Conservation (phyloP, 2,329 filamentous ascomycete genomes). For the Penicillium sp. region DNA sequence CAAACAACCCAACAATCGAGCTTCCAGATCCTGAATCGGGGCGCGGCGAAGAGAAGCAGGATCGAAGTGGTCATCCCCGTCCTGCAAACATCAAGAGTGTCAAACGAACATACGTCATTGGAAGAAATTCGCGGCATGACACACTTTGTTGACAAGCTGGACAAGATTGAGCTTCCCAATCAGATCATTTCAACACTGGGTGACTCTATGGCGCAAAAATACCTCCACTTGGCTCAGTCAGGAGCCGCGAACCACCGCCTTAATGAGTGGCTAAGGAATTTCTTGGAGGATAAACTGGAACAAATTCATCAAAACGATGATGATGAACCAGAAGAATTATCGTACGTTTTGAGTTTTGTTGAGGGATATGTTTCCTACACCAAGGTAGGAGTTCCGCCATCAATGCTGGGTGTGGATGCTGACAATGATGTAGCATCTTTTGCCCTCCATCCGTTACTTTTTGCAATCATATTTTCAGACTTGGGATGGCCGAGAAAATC, state of each 20-base stretch:
- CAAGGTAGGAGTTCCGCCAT: slow-evolving; percentile 28
- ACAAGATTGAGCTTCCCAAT: slow-evolving; percentile 73
- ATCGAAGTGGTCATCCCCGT: slow-evolving; percentile 54
- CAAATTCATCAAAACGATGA: slow-evolving; percentile 43
- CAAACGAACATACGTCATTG: slow-evolving; percentile 53
- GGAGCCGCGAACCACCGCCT: slow-evolving; percentile 42
- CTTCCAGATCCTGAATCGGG: slow-evolving; percentile 59
- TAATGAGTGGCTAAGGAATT: slow-evolving; percentile 38
- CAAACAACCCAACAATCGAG: slow-evolving; percentile 44
- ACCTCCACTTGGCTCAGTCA: slow-evolving; percentile 59
- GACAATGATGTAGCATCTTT: slow-evolving; percentile 26
- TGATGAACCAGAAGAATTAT: slow-evolving; percentile 34
- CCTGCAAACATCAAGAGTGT: slow-evolving; percentile 68
- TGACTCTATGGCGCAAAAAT: slow-evolving; percentile 73
- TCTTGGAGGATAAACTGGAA: slow-evolving; percentile 36
- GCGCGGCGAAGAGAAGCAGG: slow-evolving; percentile 47
- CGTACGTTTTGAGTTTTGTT: slow-evolving; percentile 31
- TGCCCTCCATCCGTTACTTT: slow-evolving; percentile 31
- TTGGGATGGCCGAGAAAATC: slow-evolving; percentile 59
- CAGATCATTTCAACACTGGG: slow-evolving; percentile 71
- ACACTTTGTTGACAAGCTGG: slow-evolving; percentile 64
- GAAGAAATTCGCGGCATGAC: slow-evolving; percentile 71
- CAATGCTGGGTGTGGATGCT: background rate
- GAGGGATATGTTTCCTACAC: slow-evolving; percentile 35
- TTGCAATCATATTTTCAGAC: slow-evolving; percentile 49